Evolutionary conservation across 2,329 filamentous ascomycete species (phyloP), one percentile per base, ranked within the genome.

Genomic region (Nannizzia gypsea): DNA sequence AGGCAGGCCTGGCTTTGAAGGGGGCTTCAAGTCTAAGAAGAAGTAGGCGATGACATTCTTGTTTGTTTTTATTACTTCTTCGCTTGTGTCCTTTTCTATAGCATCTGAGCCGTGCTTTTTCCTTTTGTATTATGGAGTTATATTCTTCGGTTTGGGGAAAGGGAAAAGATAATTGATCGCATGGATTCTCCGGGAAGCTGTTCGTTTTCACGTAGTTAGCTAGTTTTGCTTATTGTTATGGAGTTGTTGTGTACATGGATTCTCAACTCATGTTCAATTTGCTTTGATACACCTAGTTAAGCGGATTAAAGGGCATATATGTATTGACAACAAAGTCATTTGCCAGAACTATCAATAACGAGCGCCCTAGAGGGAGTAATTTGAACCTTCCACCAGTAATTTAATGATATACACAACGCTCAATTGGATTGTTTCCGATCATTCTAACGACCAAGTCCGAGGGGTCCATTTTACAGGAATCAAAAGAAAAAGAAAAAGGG

Each of bases 1-100:
- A 67, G 80, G 78, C 61, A 77, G 82, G 60, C 83, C 86, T 11
- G 86, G 86, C 1, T 89, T 89, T 64, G 86, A 89, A 70, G 86
- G 86, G 3, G 86, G 87, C 63, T 86, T 92, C 69, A 81, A 80
- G 81, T 78, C 63, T 44, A 75, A 74, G 69, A 76, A 75, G 68
- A 73, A 75, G 70, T 73, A 65, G 63, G 15, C 24, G 20, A 28
- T 20, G 22, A 8, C 24, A 2, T 17, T 15, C 50, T n/a, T 17
- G 9, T 36, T 36, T 54, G 3, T 8, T 17, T 11, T 36, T 31
- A n/a, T 36, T 31, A n/a, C 24, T 20, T 52, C 5, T 52, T 52
- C 31, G 1, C 13, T 36, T 11, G 31, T 36, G 31, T 36, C 13
- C 31, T 36, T 36, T 36, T 13, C 13, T 11, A 36, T 36, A 36